phyloP scores from a whole-genome alignment of 2,329 filamentous ascomycete species.

The Talaromyces piceae region DNA sequence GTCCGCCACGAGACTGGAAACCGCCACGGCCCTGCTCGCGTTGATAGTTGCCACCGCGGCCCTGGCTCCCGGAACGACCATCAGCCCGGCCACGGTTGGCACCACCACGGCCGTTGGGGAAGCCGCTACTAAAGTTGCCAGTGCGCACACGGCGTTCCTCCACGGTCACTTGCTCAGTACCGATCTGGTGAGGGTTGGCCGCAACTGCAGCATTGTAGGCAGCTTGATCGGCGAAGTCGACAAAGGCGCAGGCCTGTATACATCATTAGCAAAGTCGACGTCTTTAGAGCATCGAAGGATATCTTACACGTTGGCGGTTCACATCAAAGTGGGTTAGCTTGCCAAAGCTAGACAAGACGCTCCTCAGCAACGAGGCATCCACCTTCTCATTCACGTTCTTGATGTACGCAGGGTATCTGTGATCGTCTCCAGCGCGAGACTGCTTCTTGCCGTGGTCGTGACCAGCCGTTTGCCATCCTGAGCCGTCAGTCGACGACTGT shows the following conservation, averaged over 20 bases:
- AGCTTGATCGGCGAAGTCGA: constrained; percentile 76
- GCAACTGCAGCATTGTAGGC: constrained; percentile 76
- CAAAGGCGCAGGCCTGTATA: constrained; percentile 84
- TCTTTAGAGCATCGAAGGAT: not conserved
- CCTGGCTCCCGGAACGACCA: constrained; percentile 54
- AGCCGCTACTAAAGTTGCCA: constrained; percentile 58
- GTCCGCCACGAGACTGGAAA: constrained; percentile 57
- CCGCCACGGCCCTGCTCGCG: constrained; percentile 63
- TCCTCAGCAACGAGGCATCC: constrained; percentile 62
- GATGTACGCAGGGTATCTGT: constrained; percentile 78
- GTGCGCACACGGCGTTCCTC: constrained; percentile 81
- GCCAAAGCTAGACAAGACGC: constrained; percentile 61
- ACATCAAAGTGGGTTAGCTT: constrained; percentile 59
- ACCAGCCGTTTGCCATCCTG: constrained; percentile 84
- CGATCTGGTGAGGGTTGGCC: constrained; percentile 79
- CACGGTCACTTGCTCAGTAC: constrained; percentile 73
- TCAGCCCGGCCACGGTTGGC: constrained; percentile 43
- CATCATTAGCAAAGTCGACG: constrained; percentile 13
- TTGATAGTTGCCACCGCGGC: constrained; percentile 59
- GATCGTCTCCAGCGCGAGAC: constrained; percentile 62
- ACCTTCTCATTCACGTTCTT: constrained; percentile 93
- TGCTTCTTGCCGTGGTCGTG: constrained; percentile 74
- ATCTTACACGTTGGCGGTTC: constrained; percentile 66
- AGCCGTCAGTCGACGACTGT: constrained; percentile 58
- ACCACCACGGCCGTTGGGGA: constrained; percentile 55